Evolutionary conservation across 2,329 filamentous ascomycete species (phyloP), one percentile per base, ranked within the genome.

Genomic region (Colletotrichum higginsianum): DNA sequence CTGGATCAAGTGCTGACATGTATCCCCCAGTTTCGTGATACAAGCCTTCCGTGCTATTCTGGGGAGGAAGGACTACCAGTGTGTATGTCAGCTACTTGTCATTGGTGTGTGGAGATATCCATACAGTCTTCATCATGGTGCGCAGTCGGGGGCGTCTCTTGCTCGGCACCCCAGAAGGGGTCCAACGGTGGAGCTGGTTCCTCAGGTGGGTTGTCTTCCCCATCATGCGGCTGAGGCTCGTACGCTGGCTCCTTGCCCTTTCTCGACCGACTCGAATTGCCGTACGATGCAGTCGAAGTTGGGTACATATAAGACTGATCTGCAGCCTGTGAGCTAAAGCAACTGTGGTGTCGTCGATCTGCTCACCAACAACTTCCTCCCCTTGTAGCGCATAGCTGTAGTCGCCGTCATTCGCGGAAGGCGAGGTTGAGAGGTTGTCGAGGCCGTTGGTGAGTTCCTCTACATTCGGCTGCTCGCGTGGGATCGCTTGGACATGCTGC

Each of bases 381-480:
- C 26, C 57, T 40, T 49, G 47, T 6, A 44, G 30, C 7, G 26
- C 47, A 38, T 71, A 71, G 35, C 42, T 56, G 44, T 72, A 66
- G 18, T 64, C 56, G n/a, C 55, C 23, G 2, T 67, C 64, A 26
- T 46, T 23, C n/a, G 47, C n/a, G 3, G 50, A 35, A 5, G 56
- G 35, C 26, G 56, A 70, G n/a, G 53, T 60, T 23, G 66, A 62
- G 4, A 72, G 44, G 21, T 66, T 50, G n/a, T 61, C 66, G 12
- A 72, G 23, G 18, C 47, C 67, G n/a, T 55, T 55, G 18, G 72
- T 68, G 21, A 80, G 66, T 53, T 72, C 65, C 38, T 77, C 75
- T 50, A 77, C 74, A 23, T 78, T 63, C 26, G 66, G 62, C n/a
- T 76, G 57, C 18, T 76, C 77, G 56, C 77, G 77, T 55, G 78